Conservation (phyloP, 2,329 filamentous ascomycete species). For the Aureobasidium zeae region DNA sequence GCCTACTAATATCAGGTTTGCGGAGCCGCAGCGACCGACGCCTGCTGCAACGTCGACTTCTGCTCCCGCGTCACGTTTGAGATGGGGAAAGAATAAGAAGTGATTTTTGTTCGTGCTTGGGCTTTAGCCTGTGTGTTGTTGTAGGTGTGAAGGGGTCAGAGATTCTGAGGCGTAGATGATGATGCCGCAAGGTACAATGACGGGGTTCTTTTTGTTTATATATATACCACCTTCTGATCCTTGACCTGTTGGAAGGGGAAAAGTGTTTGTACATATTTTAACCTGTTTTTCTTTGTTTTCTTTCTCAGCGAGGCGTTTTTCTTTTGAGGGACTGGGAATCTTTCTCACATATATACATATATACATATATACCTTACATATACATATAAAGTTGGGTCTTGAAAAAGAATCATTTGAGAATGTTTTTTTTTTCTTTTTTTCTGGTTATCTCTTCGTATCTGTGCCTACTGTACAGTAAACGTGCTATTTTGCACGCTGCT, state of each 20-base stretch:
- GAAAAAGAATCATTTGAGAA: too few relatives aligned
- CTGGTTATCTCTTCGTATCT: not conserved
- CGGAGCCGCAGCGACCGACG: conserved; percentile 13
- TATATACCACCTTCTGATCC: too few relatives aligned
- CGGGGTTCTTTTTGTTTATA: not conserved
- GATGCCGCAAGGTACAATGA: not conserved
- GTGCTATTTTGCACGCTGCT: too few relatives aligned
- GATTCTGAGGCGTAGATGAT: not conserved
- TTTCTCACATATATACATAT: too few relatives aligned
- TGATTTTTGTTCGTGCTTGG: too few relatives aligned
- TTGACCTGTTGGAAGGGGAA: too few relatives aligned
- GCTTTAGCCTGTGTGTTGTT: too few relatives aligned
- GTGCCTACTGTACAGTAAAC: too few relatives aligned
- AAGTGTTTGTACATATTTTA: conserved; percentile 6
- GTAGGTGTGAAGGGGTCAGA: not conserved
- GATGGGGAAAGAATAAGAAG: conserved; percentile 13
- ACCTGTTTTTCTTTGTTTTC: not conserved
- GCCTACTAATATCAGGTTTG: conserved; percentile 25
- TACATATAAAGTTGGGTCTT: not conserved
- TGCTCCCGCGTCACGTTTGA: not conserved
- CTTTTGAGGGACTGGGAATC: too few relatives aligned
- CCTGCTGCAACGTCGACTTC: not conserved
- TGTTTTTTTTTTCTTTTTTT: not conserved
- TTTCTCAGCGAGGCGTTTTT: not conserved
- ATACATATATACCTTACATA: not conserved